These are phyloP conservation scores for Calonectria pteridis DNA, from an alignment of 2,329 filamentous ascomycete genomes.

Conservation along the genomic window DNA sequence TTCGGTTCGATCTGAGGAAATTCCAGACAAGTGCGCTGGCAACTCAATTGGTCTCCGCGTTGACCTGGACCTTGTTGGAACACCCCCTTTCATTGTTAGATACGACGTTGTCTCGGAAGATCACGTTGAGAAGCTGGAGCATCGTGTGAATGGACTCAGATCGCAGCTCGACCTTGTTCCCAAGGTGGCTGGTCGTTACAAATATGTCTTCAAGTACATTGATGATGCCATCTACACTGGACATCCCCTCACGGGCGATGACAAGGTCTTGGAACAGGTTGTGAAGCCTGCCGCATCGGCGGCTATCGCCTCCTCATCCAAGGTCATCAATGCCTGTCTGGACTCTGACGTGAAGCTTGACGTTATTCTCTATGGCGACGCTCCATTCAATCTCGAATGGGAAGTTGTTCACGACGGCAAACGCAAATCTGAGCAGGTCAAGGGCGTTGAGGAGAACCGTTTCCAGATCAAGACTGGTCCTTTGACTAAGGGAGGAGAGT, in stretches of 20 bases:
- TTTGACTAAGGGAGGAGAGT: conserved; percentile 87
- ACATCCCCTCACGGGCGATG: conserved; percentile 70
- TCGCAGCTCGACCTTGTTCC: conserved; percentile 89
- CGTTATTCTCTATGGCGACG: conserved; percentile 82
- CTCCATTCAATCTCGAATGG: conserved; percentile 91
- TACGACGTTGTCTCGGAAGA: conserved; percentile 80
- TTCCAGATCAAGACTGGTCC: conserved; percentile 82
- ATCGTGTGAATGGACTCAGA: conserved; percentile 77
- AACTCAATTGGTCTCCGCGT: conserved; percentile 92
- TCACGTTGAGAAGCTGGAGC: conserved; percentile 65
- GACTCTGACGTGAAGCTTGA: conserved; percentile 83
- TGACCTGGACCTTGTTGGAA: conserved; percentile 90
- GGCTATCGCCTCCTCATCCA: conserved; percentile 69
- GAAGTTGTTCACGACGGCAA: conserved; percentile 92
- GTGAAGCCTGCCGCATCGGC: conserved; percentile 94
- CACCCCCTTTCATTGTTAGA: conserved; percentile 86
- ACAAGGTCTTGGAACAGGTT: conserved; percentile 81
- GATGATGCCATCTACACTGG: conserved; percentile 85
- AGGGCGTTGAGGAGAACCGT: conserved; percentile 71
- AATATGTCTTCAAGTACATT: conserved; percentile 85
- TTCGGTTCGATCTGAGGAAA: conserved; percentile 79
- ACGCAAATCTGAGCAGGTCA: conserved; percentile 75
- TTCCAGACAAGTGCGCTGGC: conserved; percentile 94
- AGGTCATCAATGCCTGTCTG: conserved; percentile 79
- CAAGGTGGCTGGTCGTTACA: conserved; percentile 83